Evolutionary conservation across 345 rosid species (phyloP), one percentile per base, ranked within the genome.

Genomic region (Iberis pinnata): DNA sequence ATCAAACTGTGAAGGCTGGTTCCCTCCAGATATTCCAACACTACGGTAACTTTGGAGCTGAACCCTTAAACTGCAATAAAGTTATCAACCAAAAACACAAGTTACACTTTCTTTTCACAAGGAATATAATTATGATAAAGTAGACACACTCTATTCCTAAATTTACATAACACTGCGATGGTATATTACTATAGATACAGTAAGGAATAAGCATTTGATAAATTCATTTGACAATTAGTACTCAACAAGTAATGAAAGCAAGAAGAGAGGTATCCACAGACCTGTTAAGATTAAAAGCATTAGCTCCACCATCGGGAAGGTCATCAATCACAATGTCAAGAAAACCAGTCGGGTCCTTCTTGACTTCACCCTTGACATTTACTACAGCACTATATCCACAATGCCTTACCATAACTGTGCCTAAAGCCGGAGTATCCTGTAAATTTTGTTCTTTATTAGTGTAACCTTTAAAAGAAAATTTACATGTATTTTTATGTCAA

Each of bases 301-400:
- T 84, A 42, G 89, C 88, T 29, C 98, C 98, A 58, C 98, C 96
- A 66, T 90, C 92, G 9, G 80, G 92, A 70, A 82, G 96, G 65
- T 87, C 95, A 69, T 80, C 80, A 13, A 87, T 74, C 60, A 79
- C 80, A 45, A 82, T 72, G 55, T 87, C 92, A 67, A 65, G 76
- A 32, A 81, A 55, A 58, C 68, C 64, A 60, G 66, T 32, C 38
- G 20, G 59, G 46, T 70, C 76, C 52, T 68, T 75, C 83, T 73
- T 72, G 59, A 64, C 72, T 64, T 78, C 72, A 15, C 71, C 74
- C 42, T 68, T 65, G 57, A 82, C 95, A 73, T 77, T 76, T 47
- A 82, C 87, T 60, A 77, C 64, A 10, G 96, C 92, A 41, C 71
- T 78, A 59, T 80, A 82, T 53, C 98, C 95, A 76, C 88, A 87